Conservation (phyloP, 352 stramenopile genomes). For the Phytophthora pisi region DNA sequence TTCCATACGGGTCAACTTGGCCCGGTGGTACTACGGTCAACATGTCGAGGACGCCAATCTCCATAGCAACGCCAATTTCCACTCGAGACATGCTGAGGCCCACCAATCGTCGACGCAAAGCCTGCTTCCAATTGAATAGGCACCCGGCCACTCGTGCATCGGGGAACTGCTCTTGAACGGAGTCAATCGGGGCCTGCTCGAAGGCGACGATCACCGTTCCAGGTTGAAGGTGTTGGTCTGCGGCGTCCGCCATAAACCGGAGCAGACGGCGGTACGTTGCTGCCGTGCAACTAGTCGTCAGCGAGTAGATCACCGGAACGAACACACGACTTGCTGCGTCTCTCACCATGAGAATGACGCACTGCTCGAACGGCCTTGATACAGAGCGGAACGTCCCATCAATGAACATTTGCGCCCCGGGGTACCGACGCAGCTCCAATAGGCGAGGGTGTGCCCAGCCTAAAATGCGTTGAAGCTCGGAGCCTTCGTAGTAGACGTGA, state of each 20-base stretch:
- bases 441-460: constrained; percentile 27
- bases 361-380: constrained; percentile 19
- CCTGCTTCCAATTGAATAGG: constrained; percentile 23
- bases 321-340: constrained; percentile 15
- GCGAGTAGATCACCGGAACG: constrained; percentile 14
- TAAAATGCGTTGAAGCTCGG: constrained; percentile 12
- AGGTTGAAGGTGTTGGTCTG: constrained; percentile 8
- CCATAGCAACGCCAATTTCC: neutral
- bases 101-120: constrained; percentile 2
- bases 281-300: constrained; percentile 6
- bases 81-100: neutral
- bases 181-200: constrained; percentile 20
- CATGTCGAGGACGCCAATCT: constrained; percentile 4
- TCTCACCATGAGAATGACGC: constrained; percentile 26
- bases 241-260: constrained; percentile 5
- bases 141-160: constrained; percentile 11
- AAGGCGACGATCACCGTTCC: constrained; percentile 17
- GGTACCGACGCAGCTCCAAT: neutral
- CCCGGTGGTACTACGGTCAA: neutral
- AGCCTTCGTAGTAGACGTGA: constrained; percentile 1
- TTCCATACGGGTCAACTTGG: neutral
- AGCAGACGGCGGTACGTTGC: constrained; percentile 22
- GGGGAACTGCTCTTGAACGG: constrained; percentile 10
- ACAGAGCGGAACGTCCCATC: constrained; percentile 33
- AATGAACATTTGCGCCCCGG: constrained; percentile 18